Evolutionary conservation across 1,284 basidiomycete genomes (phyloP), one percentile per base, ranked within the genome.

Genomic region (Polyporus tsugae): DNA sequence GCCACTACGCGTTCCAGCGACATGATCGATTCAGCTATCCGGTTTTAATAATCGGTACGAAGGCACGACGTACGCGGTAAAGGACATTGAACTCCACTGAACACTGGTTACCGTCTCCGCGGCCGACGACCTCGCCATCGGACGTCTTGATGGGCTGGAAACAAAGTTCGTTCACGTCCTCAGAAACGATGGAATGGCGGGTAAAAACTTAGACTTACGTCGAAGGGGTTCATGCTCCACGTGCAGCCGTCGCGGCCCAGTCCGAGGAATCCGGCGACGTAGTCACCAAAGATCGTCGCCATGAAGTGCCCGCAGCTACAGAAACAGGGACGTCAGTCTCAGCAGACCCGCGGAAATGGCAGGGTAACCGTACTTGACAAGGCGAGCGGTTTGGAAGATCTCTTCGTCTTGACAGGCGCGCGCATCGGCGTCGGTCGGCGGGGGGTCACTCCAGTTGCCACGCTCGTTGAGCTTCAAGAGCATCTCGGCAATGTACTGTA

Each of bases 51-150:
- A 35, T 4, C 4, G n/a, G 25, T 17, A 52, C n/a, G 6, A 22
- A 49, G 5, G 22, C 7, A 33, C 11, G 22, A 72, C 76, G 65
- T 73, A 77, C 76, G 58, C 88, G 82, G 77, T 93, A 93, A 17
- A 93, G 80, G 7, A 91, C 80, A 75, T 92, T 93, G 80, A 93
- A 93, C 77, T 95, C 93, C 62, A 93, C 79, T 0, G 91, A 90
- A 69, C 87, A 86, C 59, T 86, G 87, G 74, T 94, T 95, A 49
- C 93, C 93, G 75, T 88, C 82, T 33, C 93, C 93, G 19, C 87
- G 85, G 38, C 85, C 84, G n/a, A 87, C 78, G 68, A 87, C 78
- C 10, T 82, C 80, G 70, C 89, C 87, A 69, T 82, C 71, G 0
- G 74, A 1, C 17, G 82, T 81, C 64, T 87, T 85, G 69, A 85